phyloP scores from a whole-genome alignment of 2,329 filamentous ascomycete species.

The Lojkania enalia region DNA sequence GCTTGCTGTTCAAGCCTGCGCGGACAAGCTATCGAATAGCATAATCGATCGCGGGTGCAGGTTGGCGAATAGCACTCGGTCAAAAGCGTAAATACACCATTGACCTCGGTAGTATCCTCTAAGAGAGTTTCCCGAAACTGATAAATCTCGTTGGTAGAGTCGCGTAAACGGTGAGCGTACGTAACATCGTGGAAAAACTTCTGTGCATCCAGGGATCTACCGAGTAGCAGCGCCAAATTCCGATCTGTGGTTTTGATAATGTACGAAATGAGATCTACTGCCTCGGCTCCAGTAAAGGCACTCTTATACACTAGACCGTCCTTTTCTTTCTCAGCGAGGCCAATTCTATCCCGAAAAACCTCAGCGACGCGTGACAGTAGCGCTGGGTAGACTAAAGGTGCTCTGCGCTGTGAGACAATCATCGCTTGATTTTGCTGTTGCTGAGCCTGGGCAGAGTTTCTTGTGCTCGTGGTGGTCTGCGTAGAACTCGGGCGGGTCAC shows the following conservation, averaged over 20 bases:
- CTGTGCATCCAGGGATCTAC: conserved; percentile 90
- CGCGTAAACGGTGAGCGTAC: conserved; percentile 92
- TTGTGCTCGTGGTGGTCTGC: conserved; percentile 42
- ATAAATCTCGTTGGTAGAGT: conserved; percentile 93
- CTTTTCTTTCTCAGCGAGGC: conserved; percentile 85
- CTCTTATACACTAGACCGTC: conserved; percentile 97
- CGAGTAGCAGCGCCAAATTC: conserved; percentile 87
- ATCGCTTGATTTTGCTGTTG: conserved; percentile 52
- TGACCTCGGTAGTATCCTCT: conserved; percentile 82
- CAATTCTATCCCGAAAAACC: conserved; percentile 87
- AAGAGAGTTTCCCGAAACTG: conserved; percentile 93
- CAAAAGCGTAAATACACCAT: conserved; percentile 93
- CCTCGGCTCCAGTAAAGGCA: conserved; percentile 92
- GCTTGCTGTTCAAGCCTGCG: conserved; percentile 93
- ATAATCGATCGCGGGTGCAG: conserved; percentile 91
- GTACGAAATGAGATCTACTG: conserved; percentile 91
- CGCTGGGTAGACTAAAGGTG: conserved; percentile 91
- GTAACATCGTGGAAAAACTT: conserved; percentile 99
- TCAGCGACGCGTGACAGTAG: conserved; percentile 90
- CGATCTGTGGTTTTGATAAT: conserved; percentile 97
- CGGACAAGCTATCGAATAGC: conserved; percentile 97
- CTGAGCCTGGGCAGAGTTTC: conserved; percentile 54
- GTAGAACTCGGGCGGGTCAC: conserved; percentile 48
- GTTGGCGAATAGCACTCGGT: conserved; percentile 98
- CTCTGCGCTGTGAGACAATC: conserved; percentile 62